Evolutionary conservation across 768 basidiomycete species (phyloP), one percentile per base, ranked within the genome.

Genomic region (Filobasidium floriforme): DNA sequence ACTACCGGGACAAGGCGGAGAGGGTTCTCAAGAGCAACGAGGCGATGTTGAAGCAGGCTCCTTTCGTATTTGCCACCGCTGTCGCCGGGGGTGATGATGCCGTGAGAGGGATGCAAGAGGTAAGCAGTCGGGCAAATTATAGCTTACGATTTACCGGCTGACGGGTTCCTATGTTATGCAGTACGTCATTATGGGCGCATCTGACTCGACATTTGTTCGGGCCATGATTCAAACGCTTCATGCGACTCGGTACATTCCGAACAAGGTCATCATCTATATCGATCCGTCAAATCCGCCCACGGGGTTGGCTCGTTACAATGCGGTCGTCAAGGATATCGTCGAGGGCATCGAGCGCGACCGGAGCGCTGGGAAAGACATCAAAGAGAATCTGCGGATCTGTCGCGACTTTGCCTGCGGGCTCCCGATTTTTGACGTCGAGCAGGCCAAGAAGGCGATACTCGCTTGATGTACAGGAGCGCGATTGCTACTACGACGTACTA

Each of bases 241-340:
- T 67, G 85, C 84, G 1, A 85, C 86, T 0, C 81, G 73, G 18
- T 88, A 88, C 73, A 83, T 86, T 37, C 85, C 85, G 0, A 87
- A 86, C 24, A 88, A 88, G 72, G 83, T 83, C 15, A 82, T 86
- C 0, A 86, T 88, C 68, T 82, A 87, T 80, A 80, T 85, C 4
- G 70, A 76, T 51, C 75, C 75, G 0, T 22, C 52, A 10, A 37
- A 63, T 11, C 71, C 70, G 11, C 71, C 72, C 2, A 14, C 1
- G 6, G 64, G 46, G 19, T 65, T 74, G 14, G 72, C 67, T n/a
- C 41, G 68, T 32, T n/a, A 59, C 28, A 76, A 76, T 59, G 57
- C 59, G 5, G 71, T 70, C 41, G 57, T 74, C 37, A 67, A 69
- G 43, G 67, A 68, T 3, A 60, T 75, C 7, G 52, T 75, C 12